phyloP scores from a whole-genome alignment of 2,329 filamentous ascomycete genomes.

The Ustulina deusta region DNA sequence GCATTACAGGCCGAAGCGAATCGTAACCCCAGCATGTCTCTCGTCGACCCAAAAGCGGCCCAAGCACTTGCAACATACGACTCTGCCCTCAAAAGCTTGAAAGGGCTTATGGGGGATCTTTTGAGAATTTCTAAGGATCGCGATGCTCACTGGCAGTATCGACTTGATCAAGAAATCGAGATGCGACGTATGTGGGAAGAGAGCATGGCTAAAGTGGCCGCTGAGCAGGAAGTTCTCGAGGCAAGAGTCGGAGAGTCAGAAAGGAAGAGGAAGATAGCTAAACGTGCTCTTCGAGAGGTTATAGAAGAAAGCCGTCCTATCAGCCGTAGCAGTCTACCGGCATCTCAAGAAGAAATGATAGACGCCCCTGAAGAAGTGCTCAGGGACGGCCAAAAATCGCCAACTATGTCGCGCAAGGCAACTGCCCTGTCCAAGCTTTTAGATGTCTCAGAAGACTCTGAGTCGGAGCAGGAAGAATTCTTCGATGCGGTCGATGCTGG shows the following conservation, averaged over 20 bases:
- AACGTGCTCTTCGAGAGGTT: constrained; percentile 87
- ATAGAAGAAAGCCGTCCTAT: constrained; percentile 67
- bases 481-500: constrained; percentile 97
- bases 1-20: constrained; percentile 79
- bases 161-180: constrained; percentile 89
- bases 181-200: constrained; percentile 98
- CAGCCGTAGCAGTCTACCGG: constrained; percentile 46
- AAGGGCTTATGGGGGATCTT: constrained; percentile 85
- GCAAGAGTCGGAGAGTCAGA: constrained; percentile 89
- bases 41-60: constrained; percentile 81
- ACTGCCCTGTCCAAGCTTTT: constrained; percentile 77
- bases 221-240: constrained; percentile 92
- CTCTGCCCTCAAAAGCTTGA: constrained; percentile 87
- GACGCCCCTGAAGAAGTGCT: constrained; percentile 53
- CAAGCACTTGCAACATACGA: constrained; percentile 90
- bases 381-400: constrained; percentile 55
- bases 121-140: constrained; percentile 93
- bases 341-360: constrained; percentile 48
- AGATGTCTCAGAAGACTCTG: constrained; percentile 78
- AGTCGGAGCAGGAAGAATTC: constrained; percentile 91
- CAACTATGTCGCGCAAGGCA: constrained; percentile 66
- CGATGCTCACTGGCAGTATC: constrained; percentile 96
- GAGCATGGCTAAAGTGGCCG: constrained; percentile 96
- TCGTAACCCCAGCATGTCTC: constrained; percentile 75
- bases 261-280: constrained; percentile 88